phyloP scores from a whole-genome alignment of 306 rosid genomes.

The Hippophae rhamnoides region DNA sequence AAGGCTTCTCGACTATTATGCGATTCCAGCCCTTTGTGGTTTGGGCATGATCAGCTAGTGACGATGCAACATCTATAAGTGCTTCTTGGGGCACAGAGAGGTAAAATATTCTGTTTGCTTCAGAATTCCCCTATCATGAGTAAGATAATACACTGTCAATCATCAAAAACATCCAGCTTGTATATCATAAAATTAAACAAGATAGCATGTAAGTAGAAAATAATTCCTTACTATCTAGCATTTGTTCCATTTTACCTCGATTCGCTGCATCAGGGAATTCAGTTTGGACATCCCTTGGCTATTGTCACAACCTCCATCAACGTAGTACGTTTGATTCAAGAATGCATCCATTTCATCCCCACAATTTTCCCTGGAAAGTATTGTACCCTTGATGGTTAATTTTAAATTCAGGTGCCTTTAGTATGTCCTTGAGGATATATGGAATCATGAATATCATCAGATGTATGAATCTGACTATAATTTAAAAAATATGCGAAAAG shows the following conservation, averaged over 20 bases:
- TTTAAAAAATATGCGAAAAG: not conserved
- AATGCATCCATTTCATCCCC: slow-evolving; percentile 64
- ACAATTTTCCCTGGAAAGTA: slow-evolving; percentile 61
- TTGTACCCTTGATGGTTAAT: slow-evolving; percentile 11
- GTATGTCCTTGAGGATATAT: slow-evolving; percentile 8
- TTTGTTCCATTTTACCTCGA: slow-evolving; percentile 50
- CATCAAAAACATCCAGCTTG: slow-evolving; percentile 25
- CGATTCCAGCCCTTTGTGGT: slow-evolving; percentile 89
- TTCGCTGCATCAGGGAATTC: slow-evolving; percentile 57
- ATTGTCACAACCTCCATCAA: slow-evolving; percentile 70
- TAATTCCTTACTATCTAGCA: not conserved
- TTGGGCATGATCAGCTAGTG: slow-evolving; percentile 67
- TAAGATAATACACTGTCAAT: slow-evolving; percentile 35
- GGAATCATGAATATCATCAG: not conserved
- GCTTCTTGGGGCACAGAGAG: slow-evolving; percentile 94
- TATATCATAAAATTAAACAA: slow-evolving; percentile 12
- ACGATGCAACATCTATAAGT: slow-evolving; percentile 64
- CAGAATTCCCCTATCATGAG: slow-evolving; percentile 55
- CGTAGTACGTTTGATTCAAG: slow-evolving; percentile 61
- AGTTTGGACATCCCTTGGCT: slow-evolving; percentile 67
- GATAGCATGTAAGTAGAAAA: slow-evolving; percentile 9
- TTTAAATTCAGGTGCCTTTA: slow-evolving; percentile 9
- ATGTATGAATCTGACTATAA: not conserved
- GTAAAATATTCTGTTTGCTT: slow-evolving; percentile 84
- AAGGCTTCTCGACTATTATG: slow-evolving; percentile 82